Evolutionary conservation across 73 alveolate genomes (phyloP).

Genomic region (Paramecium primaurelia): DNA sequence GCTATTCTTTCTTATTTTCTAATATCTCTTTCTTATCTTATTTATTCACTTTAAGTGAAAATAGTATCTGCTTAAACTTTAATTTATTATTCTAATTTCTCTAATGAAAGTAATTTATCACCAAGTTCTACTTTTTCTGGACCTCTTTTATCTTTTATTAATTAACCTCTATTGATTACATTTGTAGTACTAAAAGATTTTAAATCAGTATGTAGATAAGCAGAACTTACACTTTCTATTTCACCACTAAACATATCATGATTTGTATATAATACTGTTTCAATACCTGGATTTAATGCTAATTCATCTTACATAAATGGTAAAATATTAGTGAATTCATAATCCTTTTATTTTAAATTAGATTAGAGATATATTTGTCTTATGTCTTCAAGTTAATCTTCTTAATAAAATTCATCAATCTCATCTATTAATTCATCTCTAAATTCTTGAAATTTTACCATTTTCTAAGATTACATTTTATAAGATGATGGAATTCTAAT

Average conservation of each 20-base stretch:
- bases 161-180: background rate
- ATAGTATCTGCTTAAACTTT: background rate
- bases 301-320: background rate
- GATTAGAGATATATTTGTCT: background rate
- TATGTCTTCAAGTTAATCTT: background rate
- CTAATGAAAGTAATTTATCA: background rate
- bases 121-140: conserved; percentile 9
- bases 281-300: background rate
- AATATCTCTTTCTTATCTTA: background rate
- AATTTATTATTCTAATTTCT: background rate
- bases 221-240: conserved; percentile 10
- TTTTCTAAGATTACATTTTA: background rate
- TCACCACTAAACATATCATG: background rate
- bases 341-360: background rate
- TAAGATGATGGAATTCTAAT: background rate
- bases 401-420: background rate
- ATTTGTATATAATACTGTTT: background rate
- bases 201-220: background rate
- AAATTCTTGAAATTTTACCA: background rate
- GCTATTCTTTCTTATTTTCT: background rate
- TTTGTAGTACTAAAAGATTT: background rate
- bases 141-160: background rate
- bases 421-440: background rate
- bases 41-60: background rate
- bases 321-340: background rate